Conservation (phyloP, 1,284 basidiomycete genomes). For the Dichomitus squalens region DNA sequence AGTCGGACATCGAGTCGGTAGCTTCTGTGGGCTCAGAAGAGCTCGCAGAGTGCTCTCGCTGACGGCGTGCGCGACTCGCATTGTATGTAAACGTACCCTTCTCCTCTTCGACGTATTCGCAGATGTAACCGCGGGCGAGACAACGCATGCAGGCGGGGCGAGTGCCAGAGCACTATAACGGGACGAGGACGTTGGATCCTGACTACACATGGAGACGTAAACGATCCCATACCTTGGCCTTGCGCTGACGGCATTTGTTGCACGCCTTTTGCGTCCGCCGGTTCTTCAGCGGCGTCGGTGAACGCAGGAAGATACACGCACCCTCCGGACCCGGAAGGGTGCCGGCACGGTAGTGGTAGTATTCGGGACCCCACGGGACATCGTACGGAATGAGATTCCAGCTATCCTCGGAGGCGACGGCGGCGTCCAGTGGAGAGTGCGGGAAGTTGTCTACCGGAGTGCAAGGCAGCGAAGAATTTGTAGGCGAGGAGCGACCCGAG, state of each 20-base stretch:
- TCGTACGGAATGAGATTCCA: conserved; percentile 48
- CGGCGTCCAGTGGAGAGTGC: conserved; percentile 19
- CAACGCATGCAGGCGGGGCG: conserved; percentile 44
- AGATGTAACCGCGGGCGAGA: conserved; percentile 39
- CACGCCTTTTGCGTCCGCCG: conserved; percentile 45
- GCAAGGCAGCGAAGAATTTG: conserved; percentile 11
- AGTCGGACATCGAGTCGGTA: conserved; percentile 5
- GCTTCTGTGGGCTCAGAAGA: conserved; percentile 13
- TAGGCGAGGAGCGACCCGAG: conserved; percentile 18
- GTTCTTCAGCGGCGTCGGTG: conserved; percentile 44
- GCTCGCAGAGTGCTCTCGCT: conserved; percentile 15
- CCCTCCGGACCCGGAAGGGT: conserved; percentile 45
- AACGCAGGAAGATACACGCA: conserved; percentile 43
- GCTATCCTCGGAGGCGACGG: conserved; percentile 29
- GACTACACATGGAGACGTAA: background rate
- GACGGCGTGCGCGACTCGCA: conserved; percentile 10
- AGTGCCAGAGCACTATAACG: conserved; percentile 43
- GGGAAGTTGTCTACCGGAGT: conserved; percentile 15
- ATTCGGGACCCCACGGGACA: conserved; percentile 43
- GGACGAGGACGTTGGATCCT: background rate
- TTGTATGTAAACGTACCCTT: conserved; percentile 4
- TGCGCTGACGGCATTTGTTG: conserved; percentile 47
- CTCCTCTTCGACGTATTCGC: conserved; percentile 40
- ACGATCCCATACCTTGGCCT: conserved; percentile 41
- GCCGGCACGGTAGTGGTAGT: conserved; percentile 40